phyloP scores from a whole-genome alignment of 768 basidiomycete species.

The Phylloporus sp. region DNA sequence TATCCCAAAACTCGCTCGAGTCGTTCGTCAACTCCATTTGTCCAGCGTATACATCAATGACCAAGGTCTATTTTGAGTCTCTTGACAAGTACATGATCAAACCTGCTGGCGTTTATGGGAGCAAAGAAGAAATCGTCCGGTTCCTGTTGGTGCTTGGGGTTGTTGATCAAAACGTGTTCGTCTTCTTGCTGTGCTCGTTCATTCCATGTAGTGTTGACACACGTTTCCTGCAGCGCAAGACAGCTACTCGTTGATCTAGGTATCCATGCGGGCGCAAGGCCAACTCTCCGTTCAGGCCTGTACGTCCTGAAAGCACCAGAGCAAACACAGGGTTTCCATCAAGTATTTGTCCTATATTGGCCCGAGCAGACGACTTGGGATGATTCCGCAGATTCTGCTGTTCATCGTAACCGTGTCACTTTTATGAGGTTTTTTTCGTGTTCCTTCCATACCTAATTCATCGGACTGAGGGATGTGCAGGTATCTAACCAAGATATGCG shows the following conservation, averaged over 20 bases:
- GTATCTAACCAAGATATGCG: constrained; percentile 56
- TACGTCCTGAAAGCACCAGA: constrained; percentile 13
- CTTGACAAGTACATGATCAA: constrained; percentile 45
- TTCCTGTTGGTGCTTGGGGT: constrained; percentile 37
- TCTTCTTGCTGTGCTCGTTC: background rate
- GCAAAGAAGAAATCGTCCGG: constrained; percentile 44
- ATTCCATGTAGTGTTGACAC: background rate
- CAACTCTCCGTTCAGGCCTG: constrained; percentile 19
- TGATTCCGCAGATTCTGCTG: constrained; percentile 41
- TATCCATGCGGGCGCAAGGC: background rate
- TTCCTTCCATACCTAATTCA: background rate
- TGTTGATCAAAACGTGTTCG: constrained; percentile 41
- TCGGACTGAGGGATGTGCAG: constrained; percentile 25
- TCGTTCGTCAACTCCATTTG: constrained; percentile 45
- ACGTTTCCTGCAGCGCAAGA: constrained; percentile 1
- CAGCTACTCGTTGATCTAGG: constrained; percentile 13
- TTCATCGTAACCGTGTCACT: constrained; percentile 49
- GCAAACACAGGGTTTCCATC: constrained; percentile 4
- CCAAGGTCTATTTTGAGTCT: constrained; percentile 51
- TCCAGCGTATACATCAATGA: constrained; percentile 52
- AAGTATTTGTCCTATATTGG: constrained; percentile 54
- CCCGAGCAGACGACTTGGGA: constrained; percentile 59
- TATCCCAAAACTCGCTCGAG: constrained; percentile 46
- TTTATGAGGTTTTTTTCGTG: constrained; percentile 52
- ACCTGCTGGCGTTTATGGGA: constrained; percentile 57